Base-by-base conservation (phyloP, 495 filamentous ascomycete genomes). In the Diplogelasinospora grovesii region DNA sequence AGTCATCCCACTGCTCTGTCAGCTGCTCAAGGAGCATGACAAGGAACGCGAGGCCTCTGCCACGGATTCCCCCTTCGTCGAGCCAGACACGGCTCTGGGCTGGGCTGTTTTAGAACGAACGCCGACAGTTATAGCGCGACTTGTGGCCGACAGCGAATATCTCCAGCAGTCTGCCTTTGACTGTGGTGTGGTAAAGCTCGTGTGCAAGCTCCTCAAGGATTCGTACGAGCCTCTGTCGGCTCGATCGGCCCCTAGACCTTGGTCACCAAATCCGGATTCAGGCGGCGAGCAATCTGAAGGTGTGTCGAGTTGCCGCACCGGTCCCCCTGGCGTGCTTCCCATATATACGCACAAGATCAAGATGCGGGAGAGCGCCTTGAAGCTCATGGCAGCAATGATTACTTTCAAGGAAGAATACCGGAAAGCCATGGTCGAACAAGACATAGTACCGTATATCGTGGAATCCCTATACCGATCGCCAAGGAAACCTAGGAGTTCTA, bases 111-210 rank as follows among this genome's bases (percentile, higher is more conserved):
- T 79, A 42, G 88, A 92, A 56, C 76, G 79, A 44, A 74, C 85
- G 5, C 83, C 87, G 2, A 71, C 74, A 2, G 71, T 93, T 14
- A 66, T 97, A 28, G 86, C 86, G 18, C 78, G 78, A 24, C 65
- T 97, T 21, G 78, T 94, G 7, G 79, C 79, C 19, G 85, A 89
- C 48, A 86, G 80, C 53, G 68, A 78, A 33, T 69, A 74, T 23
- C 61, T 95, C 36, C 89, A 95, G 60, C 84, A 80, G 46, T 81
- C 88, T 31, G 88, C 88, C 1, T 79, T 81, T 28, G 86, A 96
- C 38, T 86, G 82, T 36, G 73, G 74, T 36, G 81, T 78, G 5
- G 77, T 95, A 30, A 84, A 82, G 48, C 72, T 74, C 27, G 65
- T 89, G 13, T 83, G 80, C 10, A 79, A 81, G 49, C 65, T 96